A percentile compares a stretch with the other conserved stretches of the same genome.
Evolutionary conservation across 805 yeast genomes (phyloP).

Genomic region (Metschnikowia colocasiae): DNA sequence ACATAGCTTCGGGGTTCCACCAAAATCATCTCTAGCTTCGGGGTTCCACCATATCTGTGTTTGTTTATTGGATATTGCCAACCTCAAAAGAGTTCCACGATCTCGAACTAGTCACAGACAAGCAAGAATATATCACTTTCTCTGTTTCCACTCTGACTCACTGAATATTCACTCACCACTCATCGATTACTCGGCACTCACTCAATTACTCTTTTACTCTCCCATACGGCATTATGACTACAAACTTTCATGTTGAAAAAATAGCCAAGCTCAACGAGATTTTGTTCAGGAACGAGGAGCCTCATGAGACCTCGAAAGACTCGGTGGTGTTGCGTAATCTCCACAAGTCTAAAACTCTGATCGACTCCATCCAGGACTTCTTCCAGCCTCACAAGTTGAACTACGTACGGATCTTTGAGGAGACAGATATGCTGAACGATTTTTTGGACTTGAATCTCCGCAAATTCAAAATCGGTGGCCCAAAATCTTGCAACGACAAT

Average conservation of each 20-base stretch:
- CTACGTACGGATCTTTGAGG: constrained; percentile 2
- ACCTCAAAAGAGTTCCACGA: too few species aligned
- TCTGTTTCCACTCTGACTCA: too few species aligned
- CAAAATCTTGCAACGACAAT: neutral
- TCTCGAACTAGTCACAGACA: too few species aligned
- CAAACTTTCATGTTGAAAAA: neutral
- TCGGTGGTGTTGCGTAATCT: constrained; percentile 1
- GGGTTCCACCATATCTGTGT: too few species aligned
- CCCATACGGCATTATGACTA: constrained; percentile 1
- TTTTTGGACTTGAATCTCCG: constrained; percentile 1
- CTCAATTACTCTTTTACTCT: too few species aligned
- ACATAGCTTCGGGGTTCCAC: too few species aligned
- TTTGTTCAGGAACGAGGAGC: neutral
- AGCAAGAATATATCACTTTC: too few species aligned
- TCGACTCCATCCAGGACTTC: constrained; percentile 1
- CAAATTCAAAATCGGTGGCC: neutral
- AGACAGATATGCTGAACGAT: neutral
- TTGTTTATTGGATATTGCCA: too few species aligned
- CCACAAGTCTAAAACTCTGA: constrained; percentile 3
- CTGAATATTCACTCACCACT: too few species aligned
- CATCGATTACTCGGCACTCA: too few species aligned
- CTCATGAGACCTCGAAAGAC: neutral
- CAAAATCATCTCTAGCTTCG: too few species aligned
- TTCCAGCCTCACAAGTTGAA: constrained; percentile 2
- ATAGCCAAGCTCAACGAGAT: neutral